A percentile compares a stretch with the other conserved stretches of the same genome.
phyloP scores from a whole-genome alignment of 2,329 filamentous ascomycete species.

The Botrytis sinoallii region DNA sequence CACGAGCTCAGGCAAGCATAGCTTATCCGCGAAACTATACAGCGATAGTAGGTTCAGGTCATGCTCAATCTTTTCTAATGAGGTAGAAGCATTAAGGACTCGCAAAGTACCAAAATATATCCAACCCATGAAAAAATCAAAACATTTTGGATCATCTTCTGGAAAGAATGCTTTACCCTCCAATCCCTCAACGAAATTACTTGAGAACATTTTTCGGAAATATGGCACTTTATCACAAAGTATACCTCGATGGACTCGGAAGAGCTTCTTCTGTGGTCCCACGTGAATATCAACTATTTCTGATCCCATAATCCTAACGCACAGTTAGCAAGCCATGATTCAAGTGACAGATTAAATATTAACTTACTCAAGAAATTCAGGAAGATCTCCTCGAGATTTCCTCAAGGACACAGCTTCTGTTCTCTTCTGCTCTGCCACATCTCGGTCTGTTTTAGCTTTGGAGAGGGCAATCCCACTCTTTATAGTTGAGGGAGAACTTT shows the following conservation, averaged over 20 bases:
- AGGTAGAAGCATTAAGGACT: not conserved
- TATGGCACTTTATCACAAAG: slow-evolving; percentile 25
- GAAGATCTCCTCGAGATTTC: not conserved
- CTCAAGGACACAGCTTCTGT: not conserved
- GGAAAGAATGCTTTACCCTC: slow-evolving; percentile 16
- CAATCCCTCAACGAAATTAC: slow-evolving; percentile 15
- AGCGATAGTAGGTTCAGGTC: not conserved
- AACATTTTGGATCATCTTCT: slow-evolving; percentile 19
- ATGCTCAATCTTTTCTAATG: not conserved
- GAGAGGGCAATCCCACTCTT: too few relatives aligned
- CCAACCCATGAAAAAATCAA: slow-evolving; percentile 22
- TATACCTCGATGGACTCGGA: slow-evolving; percentile 19
- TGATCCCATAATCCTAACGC: not conserved
- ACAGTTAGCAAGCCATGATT: too few relatives aligned
- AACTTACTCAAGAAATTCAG: not conserved
- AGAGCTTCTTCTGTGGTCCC: slow-evolving; percentile 5
- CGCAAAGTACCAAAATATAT: slow-evolving; percentile 14
- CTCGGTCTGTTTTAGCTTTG: not conserved
- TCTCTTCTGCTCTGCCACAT: not conserved
- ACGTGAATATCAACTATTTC: slow-evolving; percentile 20
- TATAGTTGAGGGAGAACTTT: not conserved
- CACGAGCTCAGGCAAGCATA: not conserved
- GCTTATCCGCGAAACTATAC: slow-evolving; percentile 5
- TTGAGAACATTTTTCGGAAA: slow-evolving; percentile 24
- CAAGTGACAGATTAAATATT: too few relatives aligned